Percentiles rank a stretch among this genome's conserved stretches.
phyloP scores from a whole-genome alignment of 257 asterid species.

The Solanum etuberosum region DNA sequence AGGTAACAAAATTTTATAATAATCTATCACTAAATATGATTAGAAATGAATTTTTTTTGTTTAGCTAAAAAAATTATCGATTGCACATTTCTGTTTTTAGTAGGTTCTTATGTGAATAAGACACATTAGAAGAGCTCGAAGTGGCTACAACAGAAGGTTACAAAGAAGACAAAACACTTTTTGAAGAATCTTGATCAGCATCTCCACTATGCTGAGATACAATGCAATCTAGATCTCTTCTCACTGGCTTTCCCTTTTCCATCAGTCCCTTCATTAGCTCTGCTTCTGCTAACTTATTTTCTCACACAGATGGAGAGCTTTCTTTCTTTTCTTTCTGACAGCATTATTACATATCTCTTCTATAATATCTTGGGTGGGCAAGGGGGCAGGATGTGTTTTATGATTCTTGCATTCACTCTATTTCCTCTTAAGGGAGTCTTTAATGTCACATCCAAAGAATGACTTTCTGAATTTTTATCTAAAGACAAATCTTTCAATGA shows the following conservation, averaged over 20 bases:
- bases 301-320: conserved; percentile 43
- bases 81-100: too few relatives aligned
- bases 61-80: too few relatives aligned
- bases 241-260: conserved; percentile 26
- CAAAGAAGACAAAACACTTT: conserved; percentile 18
- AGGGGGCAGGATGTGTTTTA: conserved; percentile 26
- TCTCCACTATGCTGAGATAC: conserved; percentile 14
- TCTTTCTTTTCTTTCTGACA: conserved; percentile 51
- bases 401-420: conserved; percentile 21
- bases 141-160: conserved; percentile 66
- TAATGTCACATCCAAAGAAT: conserved; percentile 27
- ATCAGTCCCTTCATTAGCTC: conserved; percentile 21
- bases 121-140: conserved; percentile 93
- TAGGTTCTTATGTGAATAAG: conserved; percentile 67
- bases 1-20: too few relatives aligned
- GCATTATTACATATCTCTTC: conserved; percentile 37
- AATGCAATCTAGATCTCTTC: conserved; percentile 22
- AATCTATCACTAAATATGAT: too few relatives aligned
- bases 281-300: conserved; percentile 41
- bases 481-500: conserved; percentile 27
- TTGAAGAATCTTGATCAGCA: conserved; percentile 37
- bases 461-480: conserved; percentile 20
- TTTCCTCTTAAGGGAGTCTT: conserved; percentile 42
- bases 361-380: conserved; percentile 12
- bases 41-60: too few relatives aligned